A percentile compares a stretch with the other conserved stretches of the same genome.
phyloP scores from a whole-genome alignment of 225 moss, liverwort and hornwort genomes.

The Anthoceros angustus region DNA sequence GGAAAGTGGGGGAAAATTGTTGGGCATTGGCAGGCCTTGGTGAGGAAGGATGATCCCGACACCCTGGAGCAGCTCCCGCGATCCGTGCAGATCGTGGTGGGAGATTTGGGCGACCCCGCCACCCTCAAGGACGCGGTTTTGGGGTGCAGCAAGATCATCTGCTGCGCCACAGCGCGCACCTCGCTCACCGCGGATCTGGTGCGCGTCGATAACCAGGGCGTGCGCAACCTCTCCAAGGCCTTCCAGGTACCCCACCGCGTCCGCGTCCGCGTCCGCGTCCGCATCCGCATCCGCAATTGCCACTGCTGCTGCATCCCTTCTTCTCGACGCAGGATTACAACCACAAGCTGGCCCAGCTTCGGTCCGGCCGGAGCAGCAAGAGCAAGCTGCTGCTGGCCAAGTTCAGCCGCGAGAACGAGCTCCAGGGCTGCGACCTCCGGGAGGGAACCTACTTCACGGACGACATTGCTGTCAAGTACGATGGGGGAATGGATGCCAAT shows the following conservation, averaged over 20 bases:
- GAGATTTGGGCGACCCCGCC: constrained; percentile 61
- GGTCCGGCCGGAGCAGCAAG: constrained; percentile 98
- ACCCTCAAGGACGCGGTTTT: constrained; percentile 54
- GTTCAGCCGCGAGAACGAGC: constrained; percentile 43
- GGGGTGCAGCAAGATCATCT: constrained; percentile 82
- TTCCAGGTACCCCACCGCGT: constrained; percentile 35
- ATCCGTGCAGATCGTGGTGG: constrained; percentile 57
- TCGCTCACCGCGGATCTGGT: constrained; percentile 69
- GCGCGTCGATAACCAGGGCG: constrained; percentile 76
- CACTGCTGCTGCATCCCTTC: neutral
- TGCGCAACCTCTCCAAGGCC: constrained; percentile 79
- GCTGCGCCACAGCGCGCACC: constrained; percentile 68
- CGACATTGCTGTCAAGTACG: constrained; percentile 75
- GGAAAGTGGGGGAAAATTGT: neutral
- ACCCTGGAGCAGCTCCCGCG: constrained; percentile 64
- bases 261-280: neutral
- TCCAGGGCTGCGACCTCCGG: constrained; percentile 82
- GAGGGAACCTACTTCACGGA: constrained; percentile 89
- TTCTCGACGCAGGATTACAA: constrained; percentile 55
- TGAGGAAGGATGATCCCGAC: constrained; percentile 46
- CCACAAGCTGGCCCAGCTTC: constrained; percentile 84
- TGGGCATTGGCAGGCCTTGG: constrained; percentile 48
- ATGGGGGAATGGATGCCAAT: constrained; percentile 96
- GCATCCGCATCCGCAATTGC: neutral
- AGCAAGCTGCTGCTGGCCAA: constrained; percentile 85